Conservation (phyloP, 805 yeast species). For the Yarrowia sp. region DNA sequence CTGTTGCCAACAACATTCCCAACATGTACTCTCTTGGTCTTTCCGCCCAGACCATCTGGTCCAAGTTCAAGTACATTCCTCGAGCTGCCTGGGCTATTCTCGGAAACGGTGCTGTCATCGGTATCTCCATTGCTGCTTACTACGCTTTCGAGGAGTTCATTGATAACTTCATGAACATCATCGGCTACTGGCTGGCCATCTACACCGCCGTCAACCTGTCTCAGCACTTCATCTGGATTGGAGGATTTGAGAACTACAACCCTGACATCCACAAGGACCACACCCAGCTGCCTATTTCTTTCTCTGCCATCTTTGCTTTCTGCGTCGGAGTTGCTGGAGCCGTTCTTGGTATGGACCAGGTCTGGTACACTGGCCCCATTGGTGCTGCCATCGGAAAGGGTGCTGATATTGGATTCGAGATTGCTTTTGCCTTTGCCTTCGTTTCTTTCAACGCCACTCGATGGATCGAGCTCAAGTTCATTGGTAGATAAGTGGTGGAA, state of each 20-base stretch:
- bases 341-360: conserved; percentile 82
- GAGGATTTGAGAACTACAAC: conserved; percentile 60
- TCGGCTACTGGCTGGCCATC: conserved; percentile 87
- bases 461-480: conserved; percentile 64
- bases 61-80: conserved; percentile 70
- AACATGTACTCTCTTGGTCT: conserved; percentile 89
- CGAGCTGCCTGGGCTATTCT: conserved; percentile 76
- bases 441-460: conserved; percentile 57
- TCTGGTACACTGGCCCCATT: conserved; percentile 76
- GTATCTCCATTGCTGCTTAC: conserved; percentile 86
- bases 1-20: conserved; percentile 89
- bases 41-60: conserved; percentile 82
- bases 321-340: conserved; percentile 83
- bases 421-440: conserved; percentile 66
- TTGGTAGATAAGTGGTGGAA: conserved; percentile 40
- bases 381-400: conserved; percentile 65
- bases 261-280: conserved; percentile 59
- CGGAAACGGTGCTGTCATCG: conserved; percentile 76
- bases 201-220: conserved; percentile 72
- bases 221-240: conserved; percentile 79
- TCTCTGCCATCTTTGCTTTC: conserved; percentile 75
- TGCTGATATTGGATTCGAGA: conserved; percentile 86
- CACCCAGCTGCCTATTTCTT: conserved; percentile 65
- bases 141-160: conserved; percentile 69
- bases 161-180: conserved; percentile 85